Conservation (phyloP, 257 asterid species). For the Solanum chiquidenum region DNA sequence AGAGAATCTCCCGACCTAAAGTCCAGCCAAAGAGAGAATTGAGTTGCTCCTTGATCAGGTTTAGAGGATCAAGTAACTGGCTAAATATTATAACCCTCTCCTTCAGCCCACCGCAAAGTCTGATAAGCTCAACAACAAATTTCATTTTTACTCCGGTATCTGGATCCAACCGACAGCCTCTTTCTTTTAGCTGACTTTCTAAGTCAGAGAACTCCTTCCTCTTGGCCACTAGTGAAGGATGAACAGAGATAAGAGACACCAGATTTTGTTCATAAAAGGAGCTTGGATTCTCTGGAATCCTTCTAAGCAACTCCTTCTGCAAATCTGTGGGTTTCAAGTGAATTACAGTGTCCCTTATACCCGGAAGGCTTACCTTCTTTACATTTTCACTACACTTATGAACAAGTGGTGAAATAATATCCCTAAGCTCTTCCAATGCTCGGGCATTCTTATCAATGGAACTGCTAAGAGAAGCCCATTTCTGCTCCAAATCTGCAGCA, state of each 20-base stretch:
- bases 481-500: background rate
- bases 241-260: conserved; percentile 48
- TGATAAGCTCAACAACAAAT: conserved; percentile 42
- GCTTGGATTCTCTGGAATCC: background rate
- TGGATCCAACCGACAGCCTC: conserved; percentile 7
- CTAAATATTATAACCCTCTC: conserved; percentile 64
- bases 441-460: conserved; percentile 15
- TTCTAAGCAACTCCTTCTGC: conserved; percentile 27
- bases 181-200: background rate
- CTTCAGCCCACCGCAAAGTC: conserved; percentile 3
- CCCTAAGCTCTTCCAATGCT: conserved; percentile 26
- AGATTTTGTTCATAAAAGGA: conserved; percentile 22
- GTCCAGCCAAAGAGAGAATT: conserved; percentile 16
- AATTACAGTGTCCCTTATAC: conserved; percentile 38
- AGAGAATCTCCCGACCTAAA: conserved; percentile 48
- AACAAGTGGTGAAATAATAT: conserved; percentile 48
- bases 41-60: conserved; percentile 23
- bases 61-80: conserved; percentile 36
- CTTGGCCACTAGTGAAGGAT: conserved; percentile 44
- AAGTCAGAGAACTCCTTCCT: conserved; percentile 12
- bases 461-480: conserved; percentile 30
- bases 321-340: conserved; percentile 41
- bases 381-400: conserved; percentile 48
- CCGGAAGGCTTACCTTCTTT: conserved; percentile 49
- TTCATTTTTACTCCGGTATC: conserved; percentile 47